Evolutionary conservation across 495 filamentous ascomycete species (phyloP), one percentile per base, ranked within the genome.

Genomic region (Trichoderma reesei): DNA sequence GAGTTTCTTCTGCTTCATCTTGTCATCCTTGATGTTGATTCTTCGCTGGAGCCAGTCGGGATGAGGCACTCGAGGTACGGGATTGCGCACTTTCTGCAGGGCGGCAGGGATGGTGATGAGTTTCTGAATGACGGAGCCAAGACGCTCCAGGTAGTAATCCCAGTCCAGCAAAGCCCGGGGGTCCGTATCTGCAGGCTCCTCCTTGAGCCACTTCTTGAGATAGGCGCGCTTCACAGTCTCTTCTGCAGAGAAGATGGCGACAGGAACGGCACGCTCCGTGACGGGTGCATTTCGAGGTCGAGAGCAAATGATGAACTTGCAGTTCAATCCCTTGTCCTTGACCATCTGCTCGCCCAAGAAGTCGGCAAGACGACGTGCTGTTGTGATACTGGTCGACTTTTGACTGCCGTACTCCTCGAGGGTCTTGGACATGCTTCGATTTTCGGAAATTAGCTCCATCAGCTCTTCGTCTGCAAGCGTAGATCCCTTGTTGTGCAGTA

Each of bases 321-420:
- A 99, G 75, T 98, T 98, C 68, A 99, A 75, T 16, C 94, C 94
- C 73, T 97, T 98, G 73, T 99, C 94, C 69, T 99, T 99, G 67
- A 96, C 84, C 94, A 99, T 99, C 71, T 96, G 92, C 73, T 96
- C 92, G 14, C 94, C 94, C 60, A 99, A 74, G 72, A 99, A 99
- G 69, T 98, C 95, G 36, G 94, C 94, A 18, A 99, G 76, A 59
- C 94, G 90, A 69, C 87, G 92, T n/a, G 94, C 94, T 0, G 94
- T 99, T 1, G 94, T 99, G 72, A 99, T 99, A 2, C 94, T 96
- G 7, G 94, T 97, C 0, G 92, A 96, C 73, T 99, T 99, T 68
- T 98, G 94, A 6, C 78, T 78, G 36, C 92, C 94, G 71, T 99
- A 99, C 73, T 99, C 94, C 66, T 94, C 93, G 13, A 99, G 78